Conservation (phyloP, 176 grass and related monocot genomes). For the Hyparrhenia diplandra region DNA sequence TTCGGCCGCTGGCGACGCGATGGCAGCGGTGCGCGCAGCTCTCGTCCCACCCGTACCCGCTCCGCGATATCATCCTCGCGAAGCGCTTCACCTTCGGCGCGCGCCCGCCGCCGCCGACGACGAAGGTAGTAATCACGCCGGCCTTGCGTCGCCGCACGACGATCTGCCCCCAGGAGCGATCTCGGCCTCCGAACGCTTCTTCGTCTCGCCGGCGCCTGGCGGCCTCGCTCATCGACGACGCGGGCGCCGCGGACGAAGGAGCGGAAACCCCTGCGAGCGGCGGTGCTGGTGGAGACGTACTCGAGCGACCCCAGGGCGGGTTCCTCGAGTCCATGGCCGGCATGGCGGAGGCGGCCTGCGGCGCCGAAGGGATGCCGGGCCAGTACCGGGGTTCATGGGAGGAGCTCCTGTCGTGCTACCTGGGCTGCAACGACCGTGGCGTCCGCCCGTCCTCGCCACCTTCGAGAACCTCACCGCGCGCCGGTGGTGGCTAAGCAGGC, state of each 20-base stretch:
- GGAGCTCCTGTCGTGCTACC: constrained; percentile 23
- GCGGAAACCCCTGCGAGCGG: background rate
- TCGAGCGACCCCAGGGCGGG: constrained; percentile 18
- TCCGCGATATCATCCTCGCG: constrained; percentile 23
- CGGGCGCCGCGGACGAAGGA: background rate
- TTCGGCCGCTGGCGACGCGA: background rate
- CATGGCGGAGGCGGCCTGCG: constrained; percentile 28
- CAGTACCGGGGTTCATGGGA: constrained; percentile 36
- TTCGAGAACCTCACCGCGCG: constrained; percentile 16
- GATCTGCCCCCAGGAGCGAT: background rate
- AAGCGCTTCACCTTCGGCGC: background rate
- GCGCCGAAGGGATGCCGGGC: constrained; percentile 8
- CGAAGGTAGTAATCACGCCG: background rate
- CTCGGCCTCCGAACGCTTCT: constrained; percentile 2
- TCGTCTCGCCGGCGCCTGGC: constrained; percentile 9
- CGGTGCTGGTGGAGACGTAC: constrained; percentile 19
- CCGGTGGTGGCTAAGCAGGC: background rate
- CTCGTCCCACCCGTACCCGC: constrained; percentile 30
- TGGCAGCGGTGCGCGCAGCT: constrained; percentile 17
- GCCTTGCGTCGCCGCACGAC: background rate
- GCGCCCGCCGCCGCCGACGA: background rate
- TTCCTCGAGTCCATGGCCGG: constrained; percentile 41
- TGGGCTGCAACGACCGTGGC: constrained; percentile 31
- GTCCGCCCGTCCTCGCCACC: constrained; percentile 29
- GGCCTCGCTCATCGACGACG: background rate